Base-by-base conservation (phyloP, 2,329 filamentous ascomycete species). In the Ophiostoma piceae region DNA sequence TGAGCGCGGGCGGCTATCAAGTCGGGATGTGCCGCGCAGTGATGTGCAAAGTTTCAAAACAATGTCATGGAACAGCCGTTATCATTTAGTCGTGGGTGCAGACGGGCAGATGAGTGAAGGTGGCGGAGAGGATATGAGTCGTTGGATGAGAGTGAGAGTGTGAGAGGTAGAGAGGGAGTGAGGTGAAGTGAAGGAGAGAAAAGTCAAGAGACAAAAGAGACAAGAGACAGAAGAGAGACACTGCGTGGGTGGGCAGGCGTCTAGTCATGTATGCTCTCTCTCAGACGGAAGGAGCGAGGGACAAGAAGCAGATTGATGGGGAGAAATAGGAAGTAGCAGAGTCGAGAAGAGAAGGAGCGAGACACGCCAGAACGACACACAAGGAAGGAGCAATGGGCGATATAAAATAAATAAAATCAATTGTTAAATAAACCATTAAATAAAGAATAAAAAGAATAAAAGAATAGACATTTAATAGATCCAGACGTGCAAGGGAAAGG, bases 211-310 rank as follows among this genome's bases (percentile, higher is more conserved):
- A n/a, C 9, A 39, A n/a, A 64, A 43, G 35, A 57, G 51, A 68
- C 39, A 54, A 39, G 39, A 32, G 19, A 64, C 19, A 66, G 19
- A 14, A 35, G 57, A 67, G 12, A 57, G 60, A 66, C 43, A 64
- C 67, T 37, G 67, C 12, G 69, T 51, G 47, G 60, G 71, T 62
- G 67, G 71, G 62, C 70, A 69, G n/a, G 60, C 67, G 69, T 66
- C 69, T 69, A 67, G 70, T 70, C 71, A 72, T 70, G 70, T 71
- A 71, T 57, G 5, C 19, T 47, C 43, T 47, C 43, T 69, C 68
- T 60, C 35, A 66, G 43, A 66, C 51, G 69, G 57, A 54, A 65
- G 35, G 66, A 51, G 26, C 54, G 68, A 54, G 22, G 19, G n/a
- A 37, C 47, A 43, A 67, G 29, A 67, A 32, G 51, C 60, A 39